Evolutionary conservation across 2,329 filamentous ascomycete species (phyloP).

Genomic region (Monosporascus sp.): DNA sequence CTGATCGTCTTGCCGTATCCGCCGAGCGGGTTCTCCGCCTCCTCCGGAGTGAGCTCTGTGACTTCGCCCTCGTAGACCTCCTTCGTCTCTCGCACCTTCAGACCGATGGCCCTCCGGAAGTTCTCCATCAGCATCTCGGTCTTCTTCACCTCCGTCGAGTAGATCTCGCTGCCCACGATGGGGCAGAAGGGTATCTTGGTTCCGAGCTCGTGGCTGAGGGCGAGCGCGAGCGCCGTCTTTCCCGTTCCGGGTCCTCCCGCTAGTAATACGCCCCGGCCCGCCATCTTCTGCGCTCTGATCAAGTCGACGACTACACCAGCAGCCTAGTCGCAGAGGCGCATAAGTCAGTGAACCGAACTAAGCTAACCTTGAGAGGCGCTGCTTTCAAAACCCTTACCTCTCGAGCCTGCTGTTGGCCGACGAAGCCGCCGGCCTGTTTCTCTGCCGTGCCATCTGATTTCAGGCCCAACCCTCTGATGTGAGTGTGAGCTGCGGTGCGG

Average conservation of each 20-base stretch:
- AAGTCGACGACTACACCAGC: slow-evolving; percentile 94
- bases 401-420: slow-evolving; percentile 81
- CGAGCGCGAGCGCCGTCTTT: slow-evolving; percentile 93
- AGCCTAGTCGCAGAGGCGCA: slow-evolving; percentile 50
- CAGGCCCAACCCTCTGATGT: slow-evolving; percentile 92
- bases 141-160: slow-evolving; percentile 98
- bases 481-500: slow-evolving; percentile 92
- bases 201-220: slow-evolving; percentile 93
- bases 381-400: slow-evolving; percentile 56
- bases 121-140: slow-evolving; percentile 99
- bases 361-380: neutral
- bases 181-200: slow-evolving; percentile 98
- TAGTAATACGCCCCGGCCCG: slow-evolving; percentile 85
- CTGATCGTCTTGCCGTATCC: slow-evolving; percentile 97
- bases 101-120: slow-evolving; percentile 90
- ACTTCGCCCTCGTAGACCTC: slow-evolving; percentile 99
- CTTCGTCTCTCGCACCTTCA: slow-evolving; percentile 97
- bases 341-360: slow-evolving; percentile 1
- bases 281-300: slow-evolving; percentile 96
- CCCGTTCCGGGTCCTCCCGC: slow-evolving; percentile 94
- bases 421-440: slow-evolving; percentile 73
- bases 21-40: slow-evolving; percentile 94
- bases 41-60: slow-evolving; percentile 93
- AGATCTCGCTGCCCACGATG: slow-evolving; percentile 96
- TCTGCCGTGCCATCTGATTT: slow-evolving; percentile 83